Percentiles rank a stretch among this genome's conserved stretches.
phyloP scores from a whole-genome alignment of 345 rosid species.

The Linum usitatissimum region DNA sequence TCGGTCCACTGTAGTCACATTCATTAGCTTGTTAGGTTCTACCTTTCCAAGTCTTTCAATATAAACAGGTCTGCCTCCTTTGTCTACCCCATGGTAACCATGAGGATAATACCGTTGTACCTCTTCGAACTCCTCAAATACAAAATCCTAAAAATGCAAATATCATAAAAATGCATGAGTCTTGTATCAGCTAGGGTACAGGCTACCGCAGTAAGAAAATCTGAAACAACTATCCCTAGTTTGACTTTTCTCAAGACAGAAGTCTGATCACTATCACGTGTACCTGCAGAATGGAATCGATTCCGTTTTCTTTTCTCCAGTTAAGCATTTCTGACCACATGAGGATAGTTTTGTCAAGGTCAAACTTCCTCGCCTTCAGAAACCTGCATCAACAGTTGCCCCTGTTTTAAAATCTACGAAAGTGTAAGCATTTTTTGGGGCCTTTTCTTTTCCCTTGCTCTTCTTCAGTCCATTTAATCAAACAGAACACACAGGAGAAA shows the following conservation, averaged over 20 bases:
- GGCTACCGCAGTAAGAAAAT: background rate
- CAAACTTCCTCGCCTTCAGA: conserved; percentile 81
- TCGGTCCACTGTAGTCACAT: conserved; percentile 70
- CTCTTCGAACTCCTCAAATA: conserved; percentile 65
- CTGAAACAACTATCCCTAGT: background rate
- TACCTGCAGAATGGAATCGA: conserved; percentile 77
- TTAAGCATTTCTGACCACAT: conserved; percentile 96
- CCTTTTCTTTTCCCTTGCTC: background rate
- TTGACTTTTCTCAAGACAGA: background rate
- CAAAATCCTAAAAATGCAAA: conserved; percentile 56
- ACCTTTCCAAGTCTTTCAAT: conserved; percentile 76
- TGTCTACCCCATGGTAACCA: conserved; percentile 94
- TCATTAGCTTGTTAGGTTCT: conserved; percentile 71
- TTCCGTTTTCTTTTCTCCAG: conserved; percentile 74
- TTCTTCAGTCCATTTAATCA: too few relatives aligned
- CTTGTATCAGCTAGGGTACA: background rate
- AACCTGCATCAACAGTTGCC: conserved; percentile 37
- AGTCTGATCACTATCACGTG: conserved; percentile 1
- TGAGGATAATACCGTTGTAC: conserved; percentile 81
- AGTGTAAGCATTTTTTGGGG: background rate
- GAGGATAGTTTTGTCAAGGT: conserved; percentile 56
- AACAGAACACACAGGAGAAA: too few relatives aligned
- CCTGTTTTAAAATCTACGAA: background rate
- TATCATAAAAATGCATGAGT: conserved; percentile 6
- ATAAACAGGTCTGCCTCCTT: conserved; percentile 77